These are phyloP conservation scores for Lasiosphaeria ovina DNA, from an alignment of 495 filamentous ascomycete species.

Conservation along the genomic window DNA sequence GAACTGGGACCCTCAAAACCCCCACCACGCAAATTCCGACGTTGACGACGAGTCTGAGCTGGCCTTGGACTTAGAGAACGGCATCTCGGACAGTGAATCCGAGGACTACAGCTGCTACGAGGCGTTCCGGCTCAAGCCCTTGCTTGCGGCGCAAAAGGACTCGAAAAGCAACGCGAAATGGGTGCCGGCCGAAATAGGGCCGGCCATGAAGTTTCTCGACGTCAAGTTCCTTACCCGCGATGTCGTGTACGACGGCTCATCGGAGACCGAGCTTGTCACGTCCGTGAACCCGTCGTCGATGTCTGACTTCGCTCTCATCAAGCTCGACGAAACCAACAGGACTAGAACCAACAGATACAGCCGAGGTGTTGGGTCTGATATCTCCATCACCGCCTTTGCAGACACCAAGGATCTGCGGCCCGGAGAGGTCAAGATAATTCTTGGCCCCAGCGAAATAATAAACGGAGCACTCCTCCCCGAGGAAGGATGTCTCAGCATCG, in stretches of 20 bases:
- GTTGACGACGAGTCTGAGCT: not conserved
- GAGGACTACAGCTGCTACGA: not conserved
- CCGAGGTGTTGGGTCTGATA: not conserved
- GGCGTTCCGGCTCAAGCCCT: not conserved
- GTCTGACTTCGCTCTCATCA: not conserved
- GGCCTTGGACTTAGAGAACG: not conserved
- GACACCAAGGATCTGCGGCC: not conserved
- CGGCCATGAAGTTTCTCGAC: not conserved
- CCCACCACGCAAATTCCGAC: not conserved
- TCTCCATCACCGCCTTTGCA: not conserved
- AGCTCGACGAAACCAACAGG: not conserved
- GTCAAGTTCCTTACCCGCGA: not conserved
- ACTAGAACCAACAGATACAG: not conserved
- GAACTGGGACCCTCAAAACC: not conserved
- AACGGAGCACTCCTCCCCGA: not conserved
- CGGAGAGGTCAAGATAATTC: not conserved
- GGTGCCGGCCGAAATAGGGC: not conserved
- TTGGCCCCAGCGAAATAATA: not conserved
- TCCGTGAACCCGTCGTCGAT: not conserved
- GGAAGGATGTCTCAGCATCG: not conserved
- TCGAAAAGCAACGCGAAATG: not conserved
- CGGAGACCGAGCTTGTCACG: not conserved
- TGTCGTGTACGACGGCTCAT: not conserved
- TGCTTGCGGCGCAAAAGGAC: not conserved
- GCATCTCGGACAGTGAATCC: not conserved